Conservation (phyloP, 768 basidiomycete species). For the Mycena metata region DNA sequence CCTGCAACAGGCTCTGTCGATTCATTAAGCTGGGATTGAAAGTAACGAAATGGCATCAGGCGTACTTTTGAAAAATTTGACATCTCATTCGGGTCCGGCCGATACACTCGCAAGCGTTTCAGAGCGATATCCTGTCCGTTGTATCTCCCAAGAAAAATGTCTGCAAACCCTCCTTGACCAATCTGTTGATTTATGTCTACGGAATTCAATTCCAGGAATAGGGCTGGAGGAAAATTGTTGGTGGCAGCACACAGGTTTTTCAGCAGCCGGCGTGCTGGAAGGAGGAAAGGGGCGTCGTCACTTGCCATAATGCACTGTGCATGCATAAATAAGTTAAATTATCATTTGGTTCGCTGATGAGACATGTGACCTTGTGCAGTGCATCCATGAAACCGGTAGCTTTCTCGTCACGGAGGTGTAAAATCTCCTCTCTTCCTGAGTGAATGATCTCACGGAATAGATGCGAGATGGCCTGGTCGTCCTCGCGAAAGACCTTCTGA, state of each 20-base stretch:
- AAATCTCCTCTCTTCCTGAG: conserved; percentile 16
- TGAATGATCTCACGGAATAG: conserved; percentile 8
- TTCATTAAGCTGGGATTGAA: conserved; percentile 4
- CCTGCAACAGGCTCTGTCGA: conserved; percentile 7
- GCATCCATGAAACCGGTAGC: conserved; percentile 6
- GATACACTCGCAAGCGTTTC: conserved; percentile 13
- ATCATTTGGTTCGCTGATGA: conserved; percentile 7
- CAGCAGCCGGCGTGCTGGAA: conserved; percentile 13
- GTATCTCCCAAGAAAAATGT: conserved; percentile 14
- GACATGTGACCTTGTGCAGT: conserved; percentile 16
- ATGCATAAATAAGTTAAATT: not conserved
- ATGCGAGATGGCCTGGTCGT: not conserved
- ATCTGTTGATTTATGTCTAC: conserved; percentile 11
- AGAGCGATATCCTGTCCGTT: conserved; percentile 9
- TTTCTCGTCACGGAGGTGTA: conserved; percentile 14
- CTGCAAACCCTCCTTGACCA: conserved; percentile 10
- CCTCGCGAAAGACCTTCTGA: not conserved
- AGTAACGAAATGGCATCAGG: conserved; percentile 9
- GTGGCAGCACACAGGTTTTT: conserved; percentile 8
- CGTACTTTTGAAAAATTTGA: conserved; percentile 1
- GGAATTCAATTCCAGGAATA: conserved; percentile 13
- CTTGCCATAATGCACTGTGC: conserved; percentile 9
- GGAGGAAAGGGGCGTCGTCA: conserved; percentile 5
- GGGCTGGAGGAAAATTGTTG: conserved; percentile 14
- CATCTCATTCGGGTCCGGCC: conserved; percentile 4